Base-by-base conservation (phyloP, 345 rosid genomes). In the Aquilaria malaccensis region DNA sequence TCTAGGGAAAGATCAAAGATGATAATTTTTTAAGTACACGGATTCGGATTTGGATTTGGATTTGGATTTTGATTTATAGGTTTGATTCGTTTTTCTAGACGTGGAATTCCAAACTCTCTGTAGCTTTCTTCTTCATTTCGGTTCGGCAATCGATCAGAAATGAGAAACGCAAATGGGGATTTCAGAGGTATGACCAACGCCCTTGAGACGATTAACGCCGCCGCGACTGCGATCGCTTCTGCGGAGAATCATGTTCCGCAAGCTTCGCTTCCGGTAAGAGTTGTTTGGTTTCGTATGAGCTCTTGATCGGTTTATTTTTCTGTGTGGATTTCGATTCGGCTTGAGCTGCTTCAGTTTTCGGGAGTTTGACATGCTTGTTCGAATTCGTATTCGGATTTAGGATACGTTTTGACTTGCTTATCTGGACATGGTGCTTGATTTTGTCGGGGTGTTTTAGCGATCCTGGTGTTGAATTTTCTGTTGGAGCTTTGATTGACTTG, bases 151-250 rank as follows among this genome's bases (percentile, higher is more conserved):
- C 68, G 30, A 49, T 32, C 12, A 49, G 64, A 67, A 72, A 86
- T 80, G 89, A 83, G 91, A 76, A 55, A 68, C 70, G 74, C 54
- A 11, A 66, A 64, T 62, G 67, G 74, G 59, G 80, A 76, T 33
- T 52, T 78, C 31, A 73, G 79, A 69, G 74, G 73, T 32, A 65
- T 51, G 57, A 66, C 55, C 76, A 77, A 72, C 74, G 75, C 81
- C 58, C 60, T 84, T 48, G 89, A 84, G 37, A 89, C 95, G 41
- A 74, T 94, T 50, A 80, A 72, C 89, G 96, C 97, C 29, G 97
- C 97, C 63, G 97, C 96, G 70, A 72, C 86, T 13, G 96, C 89
- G 76, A 78, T 94, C 71, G 89, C 89, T n/a, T 82, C 86, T 12
- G 83, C 83, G 51, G 90, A 83, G 77, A 81, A 71, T 73, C 96